These are phyloP conservation scores for Triticum urartu DNA, from an alignment of 176 grass and related monocot genomes.

Conservation along the genomic window DNA sequence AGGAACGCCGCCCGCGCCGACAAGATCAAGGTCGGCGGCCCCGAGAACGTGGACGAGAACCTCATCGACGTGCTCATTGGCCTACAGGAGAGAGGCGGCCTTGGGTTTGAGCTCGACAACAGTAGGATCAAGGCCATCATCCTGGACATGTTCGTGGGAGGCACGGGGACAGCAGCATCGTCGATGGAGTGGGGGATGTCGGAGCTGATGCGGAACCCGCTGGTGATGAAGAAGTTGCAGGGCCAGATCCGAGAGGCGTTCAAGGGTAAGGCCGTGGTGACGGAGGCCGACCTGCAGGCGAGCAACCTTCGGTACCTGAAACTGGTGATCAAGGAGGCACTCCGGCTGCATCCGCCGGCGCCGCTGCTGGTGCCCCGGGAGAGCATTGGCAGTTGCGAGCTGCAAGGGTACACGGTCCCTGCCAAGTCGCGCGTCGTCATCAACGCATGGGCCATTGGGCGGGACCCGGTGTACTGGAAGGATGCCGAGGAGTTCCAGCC, in stretches of 20 bases:
- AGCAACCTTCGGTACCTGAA: conserved; percentile 49
- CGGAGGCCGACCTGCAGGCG: conserved; percentile 25
- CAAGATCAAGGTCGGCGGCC: not conserved
- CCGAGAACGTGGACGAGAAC: conserved; percentile 29
- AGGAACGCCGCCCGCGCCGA: not conserved
- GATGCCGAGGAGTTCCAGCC: conserved; percentile 45
- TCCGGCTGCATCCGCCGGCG: conserved; percentile 55
- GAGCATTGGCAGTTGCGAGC: conserved; percentile 29
- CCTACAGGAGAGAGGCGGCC: conserved; percentile 32
- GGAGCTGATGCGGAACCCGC: conserved; percentile 54
- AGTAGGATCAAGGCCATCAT: conserved; percentile 52
- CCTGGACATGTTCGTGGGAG: conserved; percentile 48
- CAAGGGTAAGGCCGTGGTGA: not conserved
- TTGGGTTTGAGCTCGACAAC: conserved; percentile 28
- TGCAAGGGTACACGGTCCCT: conserved; percentile 48
- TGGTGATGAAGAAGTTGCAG: conserved; percentile 55
- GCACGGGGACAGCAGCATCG: conserved; percentile 34
- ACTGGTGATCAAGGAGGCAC: conserved; percentile 58
- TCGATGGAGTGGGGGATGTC: conserved; percentile 65
- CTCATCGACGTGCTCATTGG: conserved; percentile 49
- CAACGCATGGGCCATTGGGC: conserved; percentile 23
- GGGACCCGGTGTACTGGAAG: conserved; percentile 31
- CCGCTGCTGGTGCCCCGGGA: conserved; percentile 47
- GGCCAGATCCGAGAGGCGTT: conserved; percentile 42
- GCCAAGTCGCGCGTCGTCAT: conserved; percentile 28